Conservation (phyloP, 176 grass and related monocot species). For the Alopecurus myosuroides region DNA sequence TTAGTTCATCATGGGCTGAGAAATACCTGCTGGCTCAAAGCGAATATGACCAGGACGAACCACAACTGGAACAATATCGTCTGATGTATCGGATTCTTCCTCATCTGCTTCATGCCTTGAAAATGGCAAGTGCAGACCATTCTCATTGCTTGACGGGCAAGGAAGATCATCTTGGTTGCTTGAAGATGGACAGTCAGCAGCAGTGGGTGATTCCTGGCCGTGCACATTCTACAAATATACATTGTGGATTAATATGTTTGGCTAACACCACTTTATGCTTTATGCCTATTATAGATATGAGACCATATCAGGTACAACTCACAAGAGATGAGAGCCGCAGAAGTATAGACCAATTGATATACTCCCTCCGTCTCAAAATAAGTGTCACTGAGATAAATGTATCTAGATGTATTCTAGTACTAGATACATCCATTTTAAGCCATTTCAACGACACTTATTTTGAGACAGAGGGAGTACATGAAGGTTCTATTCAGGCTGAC, state of each 20-base stretch:
- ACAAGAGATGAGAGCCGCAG: not conserved
- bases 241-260: slow-evolving; percentile 18
- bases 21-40: slow-evolving; percentile 77
- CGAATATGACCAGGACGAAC: slow-evolving; percentile 92
- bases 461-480: too few species aligned
- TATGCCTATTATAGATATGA: not conserved
- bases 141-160: slow-evolving; percentile 33
- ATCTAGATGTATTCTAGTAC: too few species aligned
- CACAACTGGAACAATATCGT: slow-evolving; percentile 66
- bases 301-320: not conserved
- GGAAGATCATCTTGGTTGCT: slow-evolving; percentile 27
- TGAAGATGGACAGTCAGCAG: slow-evolving; percentile 19
- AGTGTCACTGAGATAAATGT: too few species aligned
- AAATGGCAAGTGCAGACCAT: slow-evolving; percentile 9
- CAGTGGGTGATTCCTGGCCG: slow-evolving; percentile 26
- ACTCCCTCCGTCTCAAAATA: too few species aligned
- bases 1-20: slow-evolving; percentile 11
- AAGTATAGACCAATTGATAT: not conserved
- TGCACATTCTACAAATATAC: slow-evolving; percentile 41
- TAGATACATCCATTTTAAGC: too few species aligned
- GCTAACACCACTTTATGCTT: not conserved
- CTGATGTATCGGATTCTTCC: slow-evolving; percentile 43
- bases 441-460: too few species aligned
- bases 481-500: not conserved
- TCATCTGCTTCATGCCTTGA: slow-evolving; percentile 31